Conservation (phyloP, 2,329 filamentous ascomycete genomes). For the Aquanectria penicillioides region DNA sequence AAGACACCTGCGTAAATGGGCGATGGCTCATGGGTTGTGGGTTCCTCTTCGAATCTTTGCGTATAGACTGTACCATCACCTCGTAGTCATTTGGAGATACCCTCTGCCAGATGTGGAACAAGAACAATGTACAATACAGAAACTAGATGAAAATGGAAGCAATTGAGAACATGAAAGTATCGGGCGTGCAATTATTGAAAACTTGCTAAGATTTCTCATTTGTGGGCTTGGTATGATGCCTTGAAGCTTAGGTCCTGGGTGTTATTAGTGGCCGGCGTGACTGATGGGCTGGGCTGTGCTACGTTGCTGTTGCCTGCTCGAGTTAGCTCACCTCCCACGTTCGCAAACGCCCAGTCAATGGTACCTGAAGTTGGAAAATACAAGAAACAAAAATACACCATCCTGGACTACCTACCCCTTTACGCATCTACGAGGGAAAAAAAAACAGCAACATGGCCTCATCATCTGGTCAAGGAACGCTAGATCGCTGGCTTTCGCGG, state of each 20-base stretch:
- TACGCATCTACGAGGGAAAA: background rate
- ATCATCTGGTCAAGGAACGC: slow-evolving; percentile 36
- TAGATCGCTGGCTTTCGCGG: slow-evolving; percentile 42
- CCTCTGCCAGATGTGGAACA: slow-evolving; percentile 5
- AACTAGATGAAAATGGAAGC: background rate
- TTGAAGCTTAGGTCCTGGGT: slow-evolving; percentile 8
- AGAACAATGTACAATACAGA: slow-evolving; percentile 12
- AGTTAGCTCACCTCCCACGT: slow-evolving; percentile 14
- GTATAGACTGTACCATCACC: slow-evolving; percentile 16
- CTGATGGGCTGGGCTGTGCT: slow-evolving; percentile 19
- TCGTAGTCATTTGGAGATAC: slow-evolving; percentile 22
- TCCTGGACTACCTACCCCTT: background rate
- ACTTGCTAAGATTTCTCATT: no score
- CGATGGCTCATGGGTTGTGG: background rate
- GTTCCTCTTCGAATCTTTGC: slow-evolving; percentile 25
- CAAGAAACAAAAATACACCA: no score
- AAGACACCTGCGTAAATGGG: slow-evolving; percentile 53
- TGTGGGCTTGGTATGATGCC: no score
- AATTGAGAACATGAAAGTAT: no score
- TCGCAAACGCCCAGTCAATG: background rate
- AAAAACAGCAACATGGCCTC: slow-evolving; percentile 14
- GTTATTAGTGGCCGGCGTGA: slow-evolving; percentile 15
- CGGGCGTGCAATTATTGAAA: no score
- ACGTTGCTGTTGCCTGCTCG: slow-evolving; percentile 35
- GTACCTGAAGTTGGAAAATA: no score